phyloP scores from a whole-genome alignment of 257 asterid species.

The Nicotiana paniculata region DNA sequence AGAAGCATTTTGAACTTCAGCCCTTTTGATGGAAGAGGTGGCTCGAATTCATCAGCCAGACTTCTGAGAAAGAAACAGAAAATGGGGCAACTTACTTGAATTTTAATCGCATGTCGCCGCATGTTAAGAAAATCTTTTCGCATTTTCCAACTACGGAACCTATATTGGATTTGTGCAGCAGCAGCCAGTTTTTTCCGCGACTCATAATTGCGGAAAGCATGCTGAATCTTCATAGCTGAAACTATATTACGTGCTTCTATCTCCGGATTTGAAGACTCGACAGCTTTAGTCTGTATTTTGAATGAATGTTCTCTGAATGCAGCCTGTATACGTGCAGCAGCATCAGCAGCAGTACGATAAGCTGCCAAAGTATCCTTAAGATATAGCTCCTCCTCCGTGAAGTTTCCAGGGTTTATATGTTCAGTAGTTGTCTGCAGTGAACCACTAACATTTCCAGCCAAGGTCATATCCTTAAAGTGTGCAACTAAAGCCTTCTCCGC shows the following conservation, averaged over 20 bases:
- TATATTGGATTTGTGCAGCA: conserved; percentile 83
- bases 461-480: conserved; percentile 81
- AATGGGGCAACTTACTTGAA: conserved; percentile 53
- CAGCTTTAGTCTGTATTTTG: conserved; percentile 39
- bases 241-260: conserved; percentile 71
- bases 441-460: conserved; percentile 95
- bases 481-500: conserved; percentile 88
- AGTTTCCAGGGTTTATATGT: conserved; percentile 31
- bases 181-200: conserved; percentile 65
- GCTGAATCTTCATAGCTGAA: conserved; percentile 98
- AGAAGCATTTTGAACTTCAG: background rate
- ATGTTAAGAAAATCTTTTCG: conserved; percentile 75
- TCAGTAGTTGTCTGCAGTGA: conserved; percentile 56
- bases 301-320: conserved; percentile 85
- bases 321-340: conserved; percentile 92
- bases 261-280: conserved; percentile 64
- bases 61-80: background rate
- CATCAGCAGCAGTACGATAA: conserved; percentile 95
- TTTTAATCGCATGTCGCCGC: conserved; percentile 77
- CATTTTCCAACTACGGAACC: conserved; percentile 85
- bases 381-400: conserved; percentile 58
- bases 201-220: conserved; percentile 77
- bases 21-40: background rate
- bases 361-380: conserved; percentile 87
- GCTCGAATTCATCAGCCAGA: background rate